These are phyloP conservation scores for Trichoderma sp. DNA, from an alignment of 2,329 filamentous ascomycete species.

Conservation along the genomic window DNA sequence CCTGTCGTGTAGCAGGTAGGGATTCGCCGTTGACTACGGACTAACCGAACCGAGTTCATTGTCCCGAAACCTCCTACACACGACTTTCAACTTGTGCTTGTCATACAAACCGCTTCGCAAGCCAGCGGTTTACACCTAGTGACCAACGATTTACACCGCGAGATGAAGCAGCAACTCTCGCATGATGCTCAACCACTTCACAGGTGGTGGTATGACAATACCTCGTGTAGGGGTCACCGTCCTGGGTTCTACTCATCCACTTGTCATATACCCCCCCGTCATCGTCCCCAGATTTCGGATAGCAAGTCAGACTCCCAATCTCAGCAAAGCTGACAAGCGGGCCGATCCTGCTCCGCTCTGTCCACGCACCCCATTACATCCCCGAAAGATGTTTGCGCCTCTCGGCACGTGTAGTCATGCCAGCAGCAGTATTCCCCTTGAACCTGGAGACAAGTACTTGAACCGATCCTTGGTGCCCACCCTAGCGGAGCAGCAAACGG, in stretches of 20 bases:
- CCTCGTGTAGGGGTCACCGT: not conserved
- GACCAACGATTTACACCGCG: not conserved
- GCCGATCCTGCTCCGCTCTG: slow-evolving; percentile 21
- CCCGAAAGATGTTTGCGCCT: not conserved
- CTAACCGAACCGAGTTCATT: slow-evolving; percentile 5
- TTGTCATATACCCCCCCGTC: not conserved
- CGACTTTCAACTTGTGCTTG: not conserved
- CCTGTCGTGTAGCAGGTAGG: not conserved
- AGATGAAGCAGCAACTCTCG: not conserved
- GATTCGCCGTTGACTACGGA: not conserved
- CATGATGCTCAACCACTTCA: not conserved
- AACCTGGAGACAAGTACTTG: not conserved
- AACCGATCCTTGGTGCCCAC: too few species aligned
- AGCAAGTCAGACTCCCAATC: slow-evolving; percentile 9
- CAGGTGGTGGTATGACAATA: not conserved
- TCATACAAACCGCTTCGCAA: not conserved
- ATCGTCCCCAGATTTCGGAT: slow-evolving; percentile 11
- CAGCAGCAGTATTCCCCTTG: too few species aligned
- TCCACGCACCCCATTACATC: slow-evolving; percentile 6
- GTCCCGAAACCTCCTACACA: not conserved
- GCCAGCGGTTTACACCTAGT: too few species aligned
- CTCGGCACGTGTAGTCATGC: not conserved
- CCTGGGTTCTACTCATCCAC: not conserved
- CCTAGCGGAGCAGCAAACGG: not conserved
- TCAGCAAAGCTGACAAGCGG: slow-evolving; percentile 9